Evolutionary conservation across 1,284 basidiomycete genomes (phyloP).

Genomic region (Phellopilus nigrolimitatus): DNA sequence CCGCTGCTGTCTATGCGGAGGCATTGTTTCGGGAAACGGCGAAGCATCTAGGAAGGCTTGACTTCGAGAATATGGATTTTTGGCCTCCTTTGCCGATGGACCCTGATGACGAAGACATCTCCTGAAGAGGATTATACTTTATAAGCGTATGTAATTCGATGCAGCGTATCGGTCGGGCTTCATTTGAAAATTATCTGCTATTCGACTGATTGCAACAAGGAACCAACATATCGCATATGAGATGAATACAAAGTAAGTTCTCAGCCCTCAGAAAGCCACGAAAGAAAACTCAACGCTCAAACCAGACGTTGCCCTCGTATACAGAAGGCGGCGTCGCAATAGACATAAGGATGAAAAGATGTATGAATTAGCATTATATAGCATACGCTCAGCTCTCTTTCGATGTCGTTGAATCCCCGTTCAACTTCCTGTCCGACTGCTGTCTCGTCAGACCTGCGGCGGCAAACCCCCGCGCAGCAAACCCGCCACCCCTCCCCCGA

Average conservation of each 20-base stretch:
- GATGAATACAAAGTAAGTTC: no score
- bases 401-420: slow-evolving; percentile 26
- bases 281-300: no score
- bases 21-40: slow-evolving; percentile 54
- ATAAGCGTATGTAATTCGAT: neutral
- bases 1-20: slow-evolving; percentile 55
- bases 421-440: slow-evolving; percentile 27
- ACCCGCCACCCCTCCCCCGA: slow-evolving; percentile 57
- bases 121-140: neutral
- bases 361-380: neutral
- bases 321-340: neutral
- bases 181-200: no score
- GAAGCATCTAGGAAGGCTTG: slow-evolving; percentile 15
- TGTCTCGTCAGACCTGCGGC: slow-evolving; percentile 59
- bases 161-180: no score
- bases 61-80: slow-evolving; percentile 4
- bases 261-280: no score
- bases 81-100: slow-evolving; percentile 15
- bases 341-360: neutral
- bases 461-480: slow-evolving; percentile 57
- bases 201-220: no score
- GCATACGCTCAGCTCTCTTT: slow-evolving; percentile 1
- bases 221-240: no score
- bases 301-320: neutral
- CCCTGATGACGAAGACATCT: slow-evolving; percentile 11